Conservation (phyloP, 352 stramenopile species). For the Pythium grandisporangium region DNA sequence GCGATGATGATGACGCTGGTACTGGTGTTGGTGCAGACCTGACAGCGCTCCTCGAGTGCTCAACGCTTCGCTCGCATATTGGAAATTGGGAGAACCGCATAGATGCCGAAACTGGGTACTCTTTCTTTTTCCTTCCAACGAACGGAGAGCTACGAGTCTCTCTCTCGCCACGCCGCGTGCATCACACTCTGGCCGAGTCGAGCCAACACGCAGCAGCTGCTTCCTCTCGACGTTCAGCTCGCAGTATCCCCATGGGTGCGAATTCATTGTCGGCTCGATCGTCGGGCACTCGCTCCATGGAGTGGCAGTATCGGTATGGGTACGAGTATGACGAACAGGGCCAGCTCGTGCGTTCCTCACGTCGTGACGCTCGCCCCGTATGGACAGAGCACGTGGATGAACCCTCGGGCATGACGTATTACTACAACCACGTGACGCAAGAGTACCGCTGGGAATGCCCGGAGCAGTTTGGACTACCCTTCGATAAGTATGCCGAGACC, state of each 20-base stretch:
- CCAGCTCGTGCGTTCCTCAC: conserved; percentile 20
- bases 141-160: conserved; percentile 38
- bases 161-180: conserved; percentile 46
- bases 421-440: conserved; percentile 59
- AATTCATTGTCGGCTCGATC: no score
- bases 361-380: conserved; percentile 21
- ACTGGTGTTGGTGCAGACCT: no score
- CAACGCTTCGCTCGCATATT: conserved; percentile 19
- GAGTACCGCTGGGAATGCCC: conserved; percentile 79
- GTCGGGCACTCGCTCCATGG: conserved; percentile 21
- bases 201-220: no score
- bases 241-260: conserved; percentile 19
- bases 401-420: conserved; percentile 38
- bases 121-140: conserved; percentile 56
- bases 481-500: conserved; percentile 30
- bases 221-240: conserved; percentile 11
- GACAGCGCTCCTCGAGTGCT: conserved; percentile 20
- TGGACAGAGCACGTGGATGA: conserved; percentile 59
- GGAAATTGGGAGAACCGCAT: conserved; percentile 60
- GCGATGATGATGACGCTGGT: no score
- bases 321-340: conserved; percentile 42
- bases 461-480: conserved; percentile 42
- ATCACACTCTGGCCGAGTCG: conserved; percentile 19
- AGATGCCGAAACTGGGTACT: conserved; percentile 47
- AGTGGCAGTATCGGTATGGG: conserved; percentile 73